phyloP scores from a whole-genome alignment of 345 rosid genomes.

The Brassica rapa region DNA sequence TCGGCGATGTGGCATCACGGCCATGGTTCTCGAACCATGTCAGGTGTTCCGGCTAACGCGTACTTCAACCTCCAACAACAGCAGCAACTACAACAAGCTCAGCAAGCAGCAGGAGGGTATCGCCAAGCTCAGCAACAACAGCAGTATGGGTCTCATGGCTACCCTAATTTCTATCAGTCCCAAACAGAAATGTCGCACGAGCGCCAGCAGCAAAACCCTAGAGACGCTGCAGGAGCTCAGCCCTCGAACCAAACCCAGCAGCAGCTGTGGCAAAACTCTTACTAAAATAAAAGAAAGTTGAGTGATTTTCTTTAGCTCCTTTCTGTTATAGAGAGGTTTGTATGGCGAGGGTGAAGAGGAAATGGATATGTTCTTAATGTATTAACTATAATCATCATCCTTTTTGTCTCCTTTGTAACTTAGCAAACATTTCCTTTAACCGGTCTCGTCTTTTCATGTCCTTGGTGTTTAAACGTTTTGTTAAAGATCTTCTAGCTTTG shows the following conservation, averaged over 20 bases:
- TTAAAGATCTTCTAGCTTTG: background rate
- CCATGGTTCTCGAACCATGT: constrained; percentile 74
- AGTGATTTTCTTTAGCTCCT: constrained; percentile 19
- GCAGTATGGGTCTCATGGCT: constrained; percentile 74
- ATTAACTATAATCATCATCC: constrained; percentile 4
- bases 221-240: constrained; percentile 76
- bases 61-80: constrained; percentile 79
- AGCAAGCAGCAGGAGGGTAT: constrained; percentile 55
- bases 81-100: constrained; percentile 28
- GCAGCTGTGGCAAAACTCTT: constrained; percentile 83
- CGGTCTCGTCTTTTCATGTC: constrained; percentile 9
- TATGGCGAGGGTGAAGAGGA: constrained; percentile 24
- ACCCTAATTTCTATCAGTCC: constrained; percentile 86
- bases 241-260: constrained; percentile 86
- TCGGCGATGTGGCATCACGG: constrained; percentile 89
- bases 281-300: constrained; percentile 48
- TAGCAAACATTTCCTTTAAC: background rate
- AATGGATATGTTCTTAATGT: constrained; percentile 31
- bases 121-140: constrained; percentile 93
- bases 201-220: constrained; percentile 88
- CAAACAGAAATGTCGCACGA: constrained; percentile 79
- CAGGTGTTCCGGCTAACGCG: constrained; percentile 67
- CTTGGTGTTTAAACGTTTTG: background rate
- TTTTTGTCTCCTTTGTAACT: background rate
- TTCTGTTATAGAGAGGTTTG: constrained; percentile 29